Base-by-base conservation (phyloP, 2,329 filamentous ascomycete species). In the Sclerotinia sclerotiorum region DNA sequence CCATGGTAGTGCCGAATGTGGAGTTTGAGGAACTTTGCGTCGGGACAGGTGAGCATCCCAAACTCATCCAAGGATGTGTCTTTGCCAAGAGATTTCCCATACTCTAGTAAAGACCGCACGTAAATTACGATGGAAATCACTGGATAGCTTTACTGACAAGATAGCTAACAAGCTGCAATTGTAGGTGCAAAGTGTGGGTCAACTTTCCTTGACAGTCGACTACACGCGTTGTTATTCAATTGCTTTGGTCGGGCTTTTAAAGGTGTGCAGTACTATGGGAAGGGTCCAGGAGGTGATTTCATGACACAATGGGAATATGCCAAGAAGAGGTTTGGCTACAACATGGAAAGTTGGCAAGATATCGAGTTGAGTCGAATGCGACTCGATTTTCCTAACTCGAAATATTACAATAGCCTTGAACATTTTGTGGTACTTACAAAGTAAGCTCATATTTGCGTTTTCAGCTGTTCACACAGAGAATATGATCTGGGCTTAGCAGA, bases 111-210 rank as follows among this genome's bases (percentile, higher is more conserved):
- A 39, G 10, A 5, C 35, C 35, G 1, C 35, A 39, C 35, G 7
- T 39, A 39, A 3, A 39, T 39, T 39, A 39, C 11, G 35, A 11
- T 39, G 35, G 11, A 13, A 39, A 13, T 39, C 10, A 39, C 35
- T 39, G 27, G 7, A 54, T 32, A 5, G 17, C 13, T 10, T 42
- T 4, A 46, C 6, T 29, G 7, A 17, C 10, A 39, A 39, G 35
- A 39, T 39, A 11, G 35, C 10, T 39, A 39, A 39, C 35, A 39
- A 39, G 35, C 35, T 39, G 5, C n/a, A 42, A 42, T 21, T 19
- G 4, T 63, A 74, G 73, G 73, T 63, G 74, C 68, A 1, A 75
- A 75, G 42, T 74, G 73, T 39, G 74, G 74, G 2, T 72, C 73
- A 1, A 75, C 74, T 29, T 72, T 69, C 42, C 71, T 75, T 19